A percentile compares a stretch with the other conserved stretches of the same genome.
Evolutionary conservation across 2,329 filamentous ascomycete species (phyloP).

Genomic region (Aspergillus brunneoviolaceus): DNA sequence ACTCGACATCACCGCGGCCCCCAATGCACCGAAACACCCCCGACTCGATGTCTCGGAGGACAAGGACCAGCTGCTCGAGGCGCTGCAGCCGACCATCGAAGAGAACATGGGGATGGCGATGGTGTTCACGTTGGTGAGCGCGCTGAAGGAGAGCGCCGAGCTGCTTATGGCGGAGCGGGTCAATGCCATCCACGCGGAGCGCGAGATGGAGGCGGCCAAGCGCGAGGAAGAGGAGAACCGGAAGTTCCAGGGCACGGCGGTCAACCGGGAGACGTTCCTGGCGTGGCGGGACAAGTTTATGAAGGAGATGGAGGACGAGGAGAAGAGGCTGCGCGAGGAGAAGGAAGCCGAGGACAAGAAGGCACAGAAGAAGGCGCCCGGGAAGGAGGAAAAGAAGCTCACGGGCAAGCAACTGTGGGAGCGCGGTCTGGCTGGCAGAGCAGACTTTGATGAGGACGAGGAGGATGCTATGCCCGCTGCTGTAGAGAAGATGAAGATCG

Average conservation of each 20-base stretch:
- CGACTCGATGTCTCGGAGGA: conserved; percentile 80
- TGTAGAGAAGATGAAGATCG: conserved; percentile 71
- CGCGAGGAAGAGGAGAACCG: conserved; percentile 88
- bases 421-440: conserved; percentile 66
- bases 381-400: conserved; percentile 65
- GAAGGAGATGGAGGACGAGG: conserved; percentile 75
- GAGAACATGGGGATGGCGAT: conserved; percentile 97
- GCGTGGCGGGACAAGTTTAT: conserved; percentile 78
- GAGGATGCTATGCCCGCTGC: conserved; percentile 59
- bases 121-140: conserved; percentile 87
- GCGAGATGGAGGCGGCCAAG: conserved; percentile 56
- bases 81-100: conserved; percentile 72
- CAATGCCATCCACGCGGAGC: conserved; percentile 57
- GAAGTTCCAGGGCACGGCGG: conserved; percentile 89
- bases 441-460: conserved; percentile 65
- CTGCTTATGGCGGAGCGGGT: conserved; percentile 73
- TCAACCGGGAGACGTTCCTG: conserved; percentile 82
- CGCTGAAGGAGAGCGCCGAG: conserved; percentile 89
- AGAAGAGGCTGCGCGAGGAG: conserved; percentile 65
- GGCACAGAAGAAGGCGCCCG: conserved; percentile 73
- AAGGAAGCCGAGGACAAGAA: conserved; percentile 76
- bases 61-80: conserved; percentile 69
- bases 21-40: conserved; percentile 67
- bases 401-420: conserved; percentile 79
- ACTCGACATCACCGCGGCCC: conserved; percentile 74